phyloP scores from a whole-genome alignment of 805 yeast genomes.

The Jamesozyma gamospora region DNA sequence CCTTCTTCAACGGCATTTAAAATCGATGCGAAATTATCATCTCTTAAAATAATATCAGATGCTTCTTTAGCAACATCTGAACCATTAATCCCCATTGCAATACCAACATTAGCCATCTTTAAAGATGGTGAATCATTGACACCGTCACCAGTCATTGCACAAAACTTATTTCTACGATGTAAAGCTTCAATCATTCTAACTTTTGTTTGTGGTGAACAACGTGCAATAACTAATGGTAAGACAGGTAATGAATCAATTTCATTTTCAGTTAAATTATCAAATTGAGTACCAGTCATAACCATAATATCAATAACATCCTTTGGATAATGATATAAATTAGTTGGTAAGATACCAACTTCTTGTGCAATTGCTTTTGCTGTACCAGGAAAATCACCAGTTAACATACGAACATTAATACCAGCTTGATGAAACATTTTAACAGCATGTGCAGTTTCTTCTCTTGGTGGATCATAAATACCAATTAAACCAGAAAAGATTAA shows the following conservation, averaged over 20 bases:
- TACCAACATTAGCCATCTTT: conserved; percentile 91
- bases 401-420: conserved; percentile 96
- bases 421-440: conserved; percentile 72
- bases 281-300: conserved; percentile 75
- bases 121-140: conserved; percentile 96
- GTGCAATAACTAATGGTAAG: conserved; percentile 79
- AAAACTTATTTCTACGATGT: conserved; percentile 82
- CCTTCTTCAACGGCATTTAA: conserved; percentile 93
- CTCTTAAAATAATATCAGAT: conserved; percentile 92
- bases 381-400: conserved; percentile 87
- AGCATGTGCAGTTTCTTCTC: conserved; percentile 71
- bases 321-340: conserved; percentile 34
- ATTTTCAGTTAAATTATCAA: conserved; percentile 62
- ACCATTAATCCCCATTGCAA: conserved; percentile 87
- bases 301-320: conserved; percentile 39
- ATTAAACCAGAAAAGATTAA: conserved; percentile 73
- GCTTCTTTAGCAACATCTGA: conserved; percentile 99
- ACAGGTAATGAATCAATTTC: conserved; percentile 65
- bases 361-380: conserved; percentile 80
- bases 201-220: conserved; percentile 95
- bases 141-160: conserved; percentile 99
- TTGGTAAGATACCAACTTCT: conserved; percentile 78
- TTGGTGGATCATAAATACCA: conserved; percentile 97
- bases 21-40: conserved; percentile 92
- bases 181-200: conserved; percentile 82